A percentile compares a stretch with the other conserved stretches of the same genome.
These are phyloP conservation scores for Podila epigama DNA, from an alignment of 192 early-diverging fungal genomes.

Conservation along the genomic window DNA sequence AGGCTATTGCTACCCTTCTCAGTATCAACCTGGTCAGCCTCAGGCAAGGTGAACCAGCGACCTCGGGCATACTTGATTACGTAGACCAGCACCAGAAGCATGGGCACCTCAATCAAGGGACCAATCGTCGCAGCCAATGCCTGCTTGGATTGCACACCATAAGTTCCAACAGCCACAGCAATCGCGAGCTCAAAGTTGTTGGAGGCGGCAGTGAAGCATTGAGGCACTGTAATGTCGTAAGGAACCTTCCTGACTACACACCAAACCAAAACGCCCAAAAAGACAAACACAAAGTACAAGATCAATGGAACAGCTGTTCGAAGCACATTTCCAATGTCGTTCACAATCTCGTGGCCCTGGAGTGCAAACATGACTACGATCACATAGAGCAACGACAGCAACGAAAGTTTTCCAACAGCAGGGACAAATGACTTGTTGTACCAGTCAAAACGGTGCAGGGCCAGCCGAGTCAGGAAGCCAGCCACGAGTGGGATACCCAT, in stretches of 20 bases:
- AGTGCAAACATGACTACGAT: constrained; percentile 76
- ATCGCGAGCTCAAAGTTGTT: constrained; percentile 85
- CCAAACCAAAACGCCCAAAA: constrained; percentile 53
- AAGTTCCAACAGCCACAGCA: constrained; percentile 71
- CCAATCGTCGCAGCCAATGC: constrained; percentile 71
- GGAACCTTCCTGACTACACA: constrained; percentile 48
- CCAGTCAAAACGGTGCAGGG: constrained; percentile 53
- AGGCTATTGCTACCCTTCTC: constrained; percentile 9
- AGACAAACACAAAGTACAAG: constrained; percentile 68
- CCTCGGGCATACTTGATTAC: constrained; percentile 30
- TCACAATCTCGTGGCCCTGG: constrained; percentile 66
- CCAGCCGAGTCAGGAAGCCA: constrained; percentile 64
- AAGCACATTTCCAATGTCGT: constrained; percentile 65
- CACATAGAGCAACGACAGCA: constrained; percentile 70
- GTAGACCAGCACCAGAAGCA: constrained; percentile 64
- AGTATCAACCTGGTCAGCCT: neutral
- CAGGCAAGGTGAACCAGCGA: constrained; percentile 6
- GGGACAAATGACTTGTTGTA: constrained; percentile 65
- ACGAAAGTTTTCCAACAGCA: constrained; percentile 58
- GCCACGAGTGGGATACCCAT: constrained; percentile 70
- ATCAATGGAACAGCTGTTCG: constrained; percentile 69
- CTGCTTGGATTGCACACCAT: constrained; percentile 69
- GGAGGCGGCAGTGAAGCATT: constrained; percentile 68
- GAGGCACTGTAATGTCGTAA: constrained; percentile 59
- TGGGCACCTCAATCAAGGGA: constrained; percentile 77